Base-by-base conservation (phyloP, 345 rosid species). In the Citrus reticulata region DNA sequence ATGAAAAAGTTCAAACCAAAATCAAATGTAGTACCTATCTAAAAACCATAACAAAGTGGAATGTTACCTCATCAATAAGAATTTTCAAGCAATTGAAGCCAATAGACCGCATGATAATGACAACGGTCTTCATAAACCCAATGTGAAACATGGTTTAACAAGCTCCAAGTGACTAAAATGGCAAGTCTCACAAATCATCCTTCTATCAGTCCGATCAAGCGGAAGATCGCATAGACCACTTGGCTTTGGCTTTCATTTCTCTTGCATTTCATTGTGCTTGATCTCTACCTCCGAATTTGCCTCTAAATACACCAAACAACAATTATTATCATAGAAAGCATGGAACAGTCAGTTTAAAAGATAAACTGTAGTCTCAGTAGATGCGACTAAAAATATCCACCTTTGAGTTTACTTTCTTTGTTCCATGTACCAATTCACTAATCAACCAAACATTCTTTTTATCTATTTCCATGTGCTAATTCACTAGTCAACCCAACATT, bases 91-190 rank as follows among this genome's bases (percentile, higher is more conserved):
- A 95, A 84, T 90, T 95, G 88, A 95, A 93, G 88, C 99, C 91
- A 67, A 95, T 91, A 35, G 89, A 89, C 76, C 95, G 83, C 99
- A 92, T 93, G 54, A 95, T 92, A 70, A 90, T 87, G 22, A 95
- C 88, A 77, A 92, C 95, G 0, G 93, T 93, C 88, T 95, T 95
- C 91, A 91, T 22, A 81, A 95, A 95, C n/a, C 97, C 97, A 3
- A 93, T 91, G 81, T 93, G 98, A 68, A 84, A 95, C 99, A 95
- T 91, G 99, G 97, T 88, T 95, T 95, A 2, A 98, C 98, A 10
- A 93, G 94, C 91, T 93, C 98, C 65, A 95, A 86, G 78, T 89
- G 94, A 39, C 99, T 98, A 79, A 95, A 95, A 80, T 93, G 99
- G 71, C 99, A 95, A 7, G 97, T 95, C 73, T 93, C 98, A 9